Evolutionary conservation across 257 asterid genomes (phyloP).

Genomic region (Scutellaria barbata): DNA sequence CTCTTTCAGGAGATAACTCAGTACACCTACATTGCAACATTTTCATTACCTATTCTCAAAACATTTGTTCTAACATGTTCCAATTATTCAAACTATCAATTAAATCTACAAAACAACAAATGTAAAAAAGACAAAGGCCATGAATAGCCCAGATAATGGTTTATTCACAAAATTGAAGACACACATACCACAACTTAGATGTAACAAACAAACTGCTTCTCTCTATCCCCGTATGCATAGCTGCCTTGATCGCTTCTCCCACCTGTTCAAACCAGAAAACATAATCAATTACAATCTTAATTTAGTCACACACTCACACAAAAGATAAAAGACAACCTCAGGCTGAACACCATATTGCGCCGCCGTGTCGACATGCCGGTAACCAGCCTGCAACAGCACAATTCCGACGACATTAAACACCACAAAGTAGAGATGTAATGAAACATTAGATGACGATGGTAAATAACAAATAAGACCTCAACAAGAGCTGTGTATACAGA

Average conservation of each 20-base stretch:
- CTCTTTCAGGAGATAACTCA: slow-evolving; percentile 59
- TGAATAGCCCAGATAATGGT: no score
- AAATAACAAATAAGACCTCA: slow-evolving; percentile 39
- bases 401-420: neutral
- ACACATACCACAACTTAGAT: slow-evolving; percentile 67
- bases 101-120: no score
- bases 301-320: neutral
- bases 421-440: neutral
- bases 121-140: no score
- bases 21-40: slow-evolving; percentile 53
- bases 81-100: no score
- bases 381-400: slow-evolving; percentile 60
- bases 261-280: slow-evolving; percentile 40
- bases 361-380: slow-evolving; percentile 76
- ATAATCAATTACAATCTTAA: neutral
- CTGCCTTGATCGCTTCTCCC: slow-evolving; percentile 60
- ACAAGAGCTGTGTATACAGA: slow-evolving; percentile 55
- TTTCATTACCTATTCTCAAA: neutral
- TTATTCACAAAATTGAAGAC: neutral
- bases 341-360: slow-evolving; percentile 59
- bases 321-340: slow-evolving; percentile 37
- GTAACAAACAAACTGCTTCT: slow-evolving; percentile 57
- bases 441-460: neutral
- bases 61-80: no score
- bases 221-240: slow-evolving; percentile 68